Base-by-base conservation (phyloP, 2,329 filamentous ascomycete species). In the Talaromyces islandicus region DNA sequence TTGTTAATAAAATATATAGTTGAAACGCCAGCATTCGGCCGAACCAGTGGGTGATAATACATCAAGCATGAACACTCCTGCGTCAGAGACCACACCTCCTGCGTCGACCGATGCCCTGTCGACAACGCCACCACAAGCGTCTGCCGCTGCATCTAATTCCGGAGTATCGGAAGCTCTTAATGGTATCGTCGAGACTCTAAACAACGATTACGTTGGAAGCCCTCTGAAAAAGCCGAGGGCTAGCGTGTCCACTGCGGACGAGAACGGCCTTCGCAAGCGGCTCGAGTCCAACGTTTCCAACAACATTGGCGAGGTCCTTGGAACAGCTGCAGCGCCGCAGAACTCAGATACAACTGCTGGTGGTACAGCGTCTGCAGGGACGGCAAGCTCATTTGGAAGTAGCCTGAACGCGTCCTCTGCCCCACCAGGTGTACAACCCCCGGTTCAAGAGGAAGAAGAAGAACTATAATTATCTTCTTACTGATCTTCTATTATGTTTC, bases 1-100 rank as follows among this genome's bases (percentile, higher is more conserved):
- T n/a, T 27, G 12, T 9, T 57, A 21, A 35, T 1, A 14, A 29
- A 7, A 27, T 12, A 38, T 12, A 64, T 67, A 88, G 85, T 79
- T 88, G 60, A 88, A 88, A 78, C 82, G 85, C 57, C 84, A 86
- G 68, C 85, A 87, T 69, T 88, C 85, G 11, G 80, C 83, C 19
- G 85, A 87, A 61, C 82, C 83, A 1, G 63, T 75, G 30, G 71
- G 62, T 19, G 68, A 73, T 25, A 68, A 74, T 38, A 71, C 73
- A 21, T 76, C 76, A 43, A 77, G 78, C 56, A 75, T 77, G 14
- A 68, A 70, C 56, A 75, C 75, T 10, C 69, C 71, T 5, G 72
- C 68, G 30, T 68, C 75, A n/a, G 71, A 69, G 32, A 72, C 70
- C 4, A 75, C 75, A 4, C 74, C 72, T 14, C 73, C 70, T 50